Evolutionary conservation across 2,329 filamentous ascomycete species (phyloP).

Genomic region (Aspergillus nomiae): DNA sequence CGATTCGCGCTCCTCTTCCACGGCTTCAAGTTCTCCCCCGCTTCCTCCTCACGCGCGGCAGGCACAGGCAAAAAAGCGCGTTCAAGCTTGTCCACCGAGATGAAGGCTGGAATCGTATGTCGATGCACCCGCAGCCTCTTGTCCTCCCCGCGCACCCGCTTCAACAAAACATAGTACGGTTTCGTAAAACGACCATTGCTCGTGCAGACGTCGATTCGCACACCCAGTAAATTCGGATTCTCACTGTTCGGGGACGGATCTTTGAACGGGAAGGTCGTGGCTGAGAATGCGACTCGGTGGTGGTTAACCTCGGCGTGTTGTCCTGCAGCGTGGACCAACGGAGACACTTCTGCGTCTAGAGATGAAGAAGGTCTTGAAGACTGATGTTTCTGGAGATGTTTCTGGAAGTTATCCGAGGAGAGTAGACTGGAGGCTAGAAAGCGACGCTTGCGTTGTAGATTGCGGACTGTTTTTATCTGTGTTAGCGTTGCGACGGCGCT

Average conservation of each 20-base stretch:
- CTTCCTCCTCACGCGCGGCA: conserved; percentile 11
- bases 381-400: conserved; percentile 20
- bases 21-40: conserved; percentile 20
- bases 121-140: conserved; percentile 37
- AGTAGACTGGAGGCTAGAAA: conserved; percentile 46
- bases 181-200: conserved; percentile 42
- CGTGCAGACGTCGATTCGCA: conserved; percentile 45
- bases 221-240: conserved; percentile 38
- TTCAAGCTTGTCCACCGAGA: conserved; percentile 43
- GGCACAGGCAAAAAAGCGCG: conserved; percentile 32
- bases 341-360: conserved; percentile 31
- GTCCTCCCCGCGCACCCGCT: conserved; percentile 25
- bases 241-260: conserved; percentile 42
- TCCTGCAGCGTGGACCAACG: conserved; percentile 32
- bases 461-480: conserved; percentile 33
- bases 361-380: conserved; percentile 4
- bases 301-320: conserved; percentile 41
- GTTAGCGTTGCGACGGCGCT: neutral
- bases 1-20: conserved; percentile 23
- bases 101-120: conserved; percentile 50
- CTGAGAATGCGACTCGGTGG: conserved; percentile 47
- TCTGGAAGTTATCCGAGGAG: conserved; percentile 40
- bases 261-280: conserved; percentile 49
- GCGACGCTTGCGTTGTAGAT: conserved; percentile 40
- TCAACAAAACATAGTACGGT: conserved; percentile 48